Percentiles rank a stretch among this genome's conserved stretches.
phyloP scores from a whole-genome alignment of 345 rosid genomes.

The Sonneratia alba region DNA sequence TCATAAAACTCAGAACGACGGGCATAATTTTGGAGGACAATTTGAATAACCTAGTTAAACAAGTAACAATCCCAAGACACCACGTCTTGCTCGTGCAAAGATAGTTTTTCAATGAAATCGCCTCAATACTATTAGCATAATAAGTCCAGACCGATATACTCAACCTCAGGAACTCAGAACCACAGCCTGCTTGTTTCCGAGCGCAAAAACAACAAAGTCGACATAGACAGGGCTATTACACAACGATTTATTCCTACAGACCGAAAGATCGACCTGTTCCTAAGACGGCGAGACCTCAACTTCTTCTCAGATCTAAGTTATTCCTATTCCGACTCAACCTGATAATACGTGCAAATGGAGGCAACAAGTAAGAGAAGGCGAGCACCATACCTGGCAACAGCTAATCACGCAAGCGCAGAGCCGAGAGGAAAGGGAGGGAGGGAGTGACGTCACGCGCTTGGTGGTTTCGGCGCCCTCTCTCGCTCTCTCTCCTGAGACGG shows the following conservation, averaged over 20 bases:
- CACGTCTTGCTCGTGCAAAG: neutral
- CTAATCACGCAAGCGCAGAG: neutral
- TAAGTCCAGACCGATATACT: neutral
- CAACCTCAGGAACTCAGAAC: neutral
- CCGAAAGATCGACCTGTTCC: neutral
- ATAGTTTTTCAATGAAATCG: neutral
- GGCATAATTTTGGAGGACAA: neutral
- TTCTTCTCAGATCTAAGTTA: neutral
- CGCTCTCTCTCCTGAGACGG: conserved; percentile 3
- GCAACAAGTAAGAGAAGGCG: neutral
- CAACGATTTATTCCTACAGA: neutral
- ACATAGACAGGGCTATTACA: neutral
- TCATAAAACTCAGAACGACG: neutral
- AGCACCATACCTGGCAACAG: conserved; percentile 1
- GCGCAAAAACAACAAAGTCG: neutral
- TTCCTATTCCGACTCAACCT: neutral
- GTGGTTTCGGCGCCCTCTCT: neutral
- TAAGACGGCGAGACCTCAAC: neutral
- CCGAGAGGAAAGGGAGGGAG: neutral
- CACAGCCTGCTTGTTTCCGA: neutral
- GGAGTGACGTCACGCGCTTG: neutral
- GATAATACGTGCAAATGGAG: neutral
- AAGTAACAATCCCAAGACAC: neutral
- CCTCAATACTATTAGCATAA: neutral
- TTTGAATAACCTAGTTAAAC: neutral